Percentiles rank a stretch among this genome's conserved stretches.
Evolutionary conservation across 2,329 filamentous ascomycete species (phyloP).

Genomic region (Diaporthe capsici): DNA sequence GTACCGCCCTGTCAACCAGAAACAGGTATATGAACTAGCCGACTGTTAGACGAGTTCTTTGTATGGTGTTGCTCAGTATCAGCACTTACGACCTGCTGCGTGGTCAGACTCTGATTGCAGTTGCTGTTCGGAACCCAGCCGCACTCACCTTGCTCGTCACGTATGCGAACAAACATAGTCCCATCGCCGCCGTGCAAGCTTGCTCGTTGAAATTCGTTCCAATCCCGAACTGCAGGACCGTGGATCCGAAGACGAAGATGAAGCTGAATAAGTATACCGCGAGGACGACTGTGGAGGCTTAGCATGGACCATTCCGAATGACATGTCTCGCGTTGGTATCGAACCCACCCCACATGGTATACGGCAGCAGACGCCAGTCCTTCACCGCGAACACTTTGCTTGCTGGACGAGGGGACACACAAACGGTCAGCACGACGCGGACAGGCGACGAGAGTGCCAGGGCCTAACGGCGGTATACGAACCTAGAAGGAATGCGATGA

Average conservation of each 20-base stretch:
- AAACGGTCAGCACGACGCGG: not conserved
- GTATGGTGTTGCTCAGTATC: not conserved
- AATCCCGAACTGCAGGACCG: conserved; percentile 19
- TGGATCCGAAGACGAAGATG: conserved; percentile 28
- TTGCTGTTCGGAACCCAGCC: not conserved
- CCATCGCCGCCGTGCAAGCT: conserved; percentile 27
- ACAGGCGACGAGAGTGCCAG: too few species aligned
- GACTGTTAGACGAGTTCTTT: not conserved
- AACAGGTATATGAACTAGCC: conserved; percentile 27
- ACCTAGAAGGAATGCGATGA: conserved; percentile 20
- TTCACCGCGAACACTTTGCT: conserved; percentile 21
- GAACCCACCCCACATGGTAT: conserved; percentile 29
- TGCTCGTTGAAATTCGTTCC: conserved; percentile 21
- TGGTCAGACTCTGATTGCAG: not conserved
- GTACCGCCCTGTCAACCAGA: conserved; percentile 27
- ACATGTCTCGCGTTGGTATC: not conserved
- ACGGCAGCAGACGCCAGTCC: conserved; percentile 17
- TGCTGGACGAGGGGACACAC: not conserved
- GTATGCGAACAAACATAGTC: conserved; percentile 24
- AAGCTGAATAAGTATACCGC: conserved; percentile 25
- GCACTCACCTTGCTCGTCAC: conserved; percentile 23
- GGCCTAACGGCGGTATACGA: not conserved
- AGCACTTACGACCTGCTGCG: conserved; percentile 16
- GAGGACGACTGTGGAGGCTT: conserved; percentile 13
- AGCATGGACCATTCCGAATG: not conserved